A percentile compares a stretch with the other conserved stretches of the same genome.
Evolutionary conservation across 768 basidiomycete genomes (phyloP).

Genomic region (Daedalea quercina): DNA sequence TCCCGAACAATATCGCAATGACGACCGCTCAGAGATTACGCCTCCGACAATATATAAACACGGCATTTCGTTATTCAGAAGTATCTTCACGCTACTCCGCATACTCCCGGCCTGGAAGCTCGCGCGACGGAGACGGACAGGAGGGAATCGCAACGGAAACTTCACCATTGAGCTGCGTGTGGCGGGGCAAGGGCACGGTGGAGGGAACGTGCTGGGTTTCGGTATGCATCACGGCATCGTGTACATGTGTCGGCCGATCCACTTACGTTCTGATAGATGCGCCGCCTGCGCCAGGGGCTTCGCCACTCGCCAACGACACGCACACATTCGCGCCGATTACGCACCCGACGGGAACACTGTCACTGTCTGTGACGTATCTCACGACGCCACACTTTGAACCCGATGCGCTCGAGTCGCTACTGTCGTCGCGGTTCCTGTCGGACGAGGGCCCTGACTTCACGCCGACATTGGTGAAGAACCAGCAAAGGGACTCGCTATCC

Average conservation of each 20-base stretch:
- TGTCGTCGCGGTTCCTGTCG: constrained; percentile 68
- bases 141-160: constrained; percentile 34
- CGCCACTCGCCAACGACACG: constrained; percentile 41
- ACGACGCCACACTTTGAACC: constrained; percentile 62
- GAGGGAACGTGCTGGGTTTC: constrained; percentile 29
- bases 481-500: constrained; percentile 48
- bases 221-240: constrained; percentile 24
- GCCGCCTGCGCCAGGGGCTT: constrained; percentile 31
- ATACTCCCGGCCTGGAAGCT: constrained; percentile 75
- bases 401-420: constrained; percentile 69
- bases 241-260: not conserved
- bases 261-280: constrained; percentile 22
- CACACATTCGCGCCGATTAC: constrained; percentile 62
- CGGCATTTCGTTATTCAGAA: constrained; percentile 75
- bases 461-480: constrained; percentile 64
- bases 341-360: constrained; percentile 61
- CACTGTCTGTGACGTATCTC: constrained; percentile 59
- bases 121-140: constrained; percentile 42
- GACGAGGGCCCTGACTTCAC: constrained; percentile 64
- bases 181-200: constrained; percentile 24
- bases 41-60: constrained; percentile 82
- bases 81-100: constrained; percentile 64
- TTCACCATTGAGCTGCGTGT: constrained; percentile 45
- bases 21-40: constrained; percentile 40
- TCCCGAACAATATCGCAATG: constrained; percentile 10